These are phyloP conservation scores for Suhomyces canberraensis DNA, from an alignment of 805 yeast species.

Conservation along the genomic window DNA sequence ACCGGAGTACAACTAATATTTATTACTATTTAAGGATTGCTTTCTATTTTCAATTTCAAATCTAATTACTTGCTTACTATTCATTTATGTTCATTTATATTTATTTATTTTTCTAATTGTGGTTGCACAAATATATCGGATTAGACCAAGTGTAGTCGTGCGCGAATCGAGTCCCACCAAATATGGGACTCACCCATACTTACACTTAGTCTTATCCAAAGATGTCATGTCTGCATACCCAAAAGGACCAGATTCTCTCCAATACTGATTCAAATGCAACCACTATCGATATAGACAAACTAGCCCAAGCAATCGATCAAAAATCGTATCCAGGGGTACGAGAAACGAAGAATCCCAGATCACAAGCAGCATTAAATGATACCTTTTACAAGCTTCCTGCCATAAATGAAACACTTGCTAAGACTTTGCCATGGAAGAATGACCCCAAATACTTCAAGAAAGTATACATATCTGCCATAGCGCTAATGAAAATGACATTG, in stretches of 20 bases:
- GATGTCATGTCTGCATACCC: neutral
- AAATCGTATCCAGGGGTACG: neutral
- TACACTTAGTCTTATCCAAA: no score
- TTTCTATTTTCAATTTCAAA: no score
- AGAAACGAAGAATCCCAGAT: constrained; percentile 45
- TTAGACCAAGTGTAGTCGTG: no score
- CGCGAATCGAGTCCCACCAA: no score
- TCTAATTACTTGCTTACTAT: no score
- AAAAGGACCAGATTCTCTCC: neutral
- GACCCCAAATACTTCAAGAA: constrained; percentile 60
- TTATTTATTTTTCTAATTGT: no score
- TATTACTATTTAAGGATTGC: no score
- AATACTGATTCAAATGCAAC: neutral
- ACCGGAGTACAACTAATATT: constrained; percentile 1
- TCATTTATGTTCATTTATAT: no score
- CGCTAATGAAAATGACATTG: constrained; percentile 68
- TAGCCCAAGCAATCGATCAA: constrained; percentile 1
- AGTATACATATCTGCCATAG: constrained; percentile 65
- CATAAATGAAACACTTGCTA: constrained; percentile 7
- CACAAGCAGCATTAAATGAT: constrained; percentile 62
- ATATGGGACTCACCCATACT: no score
- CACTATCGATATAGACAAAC: constrained; percentile 3
- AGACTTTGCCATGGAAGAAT: constrained; percentile 49
- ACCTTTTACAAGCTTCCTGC: constrained; percentile 8
- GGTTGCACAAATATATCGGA: no score